phyloP scores from a whole-genome alignment of 495 filamentous ascomycete genomes.

The Lasiosphaeris hirsuta region DNA sequence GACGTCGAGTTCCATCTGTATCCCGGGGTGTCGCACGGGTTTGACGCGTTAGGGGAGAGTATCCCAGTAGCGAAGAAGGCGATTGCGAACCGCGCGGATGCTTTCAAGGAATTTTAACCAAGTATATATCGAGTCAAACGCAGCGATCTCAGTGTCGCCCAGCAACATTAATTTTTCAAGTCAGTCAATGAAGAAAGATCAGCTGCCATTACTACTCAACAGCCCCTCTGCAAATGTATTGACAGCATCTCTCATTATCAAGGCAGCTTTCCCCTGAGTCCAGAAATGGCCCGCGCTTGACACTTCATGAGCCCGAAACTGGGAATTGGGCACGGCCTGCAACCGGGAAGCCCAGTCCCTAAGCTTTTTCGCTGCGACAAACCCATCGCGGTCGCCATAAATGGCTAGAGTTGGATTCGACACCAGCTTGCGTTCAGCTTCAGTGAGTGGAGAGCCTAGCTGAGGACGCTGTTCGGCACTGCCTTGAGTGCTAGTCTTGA shows the following conservation, averaged over 20 bases:
- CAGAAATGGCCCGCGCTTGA: slow-evolving; percentile 80
- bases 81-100: slow-evolving; percentile 14
- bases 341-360: slow-evolving; percentile 66
- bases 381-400: slow-evolving; percentile 76
- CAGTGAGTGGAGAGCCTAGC: not conserved
- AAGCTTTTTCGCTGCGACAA: slow-evolving; percentile 67
- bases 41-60: slow-evolving; percentile 26
- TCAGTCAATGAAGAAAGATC: not conserved
- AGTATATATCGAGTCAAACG: not conserved
- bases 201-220: slow-evolving; percentile 2
- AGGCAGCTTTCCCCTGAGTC: slow-evolving; percentile 61
- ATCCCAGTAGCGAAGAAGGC: slow-evolving; percentile 14
- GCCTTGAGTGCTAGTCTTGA: not conserved
- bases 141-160: not conserved
- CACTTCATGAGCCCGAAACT: slow-evolving; percentile 57
- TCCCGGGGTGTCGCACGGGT: slow-evolving; percentile 47
- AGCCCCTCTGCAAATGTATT: slow-evolving; percentile 17
- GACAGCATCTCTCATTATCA: slow-evolving; percentile 43
- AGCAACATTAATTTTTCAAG: too few relatives aligned
- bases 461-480: not conserved
- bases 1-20: slow-evolving; percentile 51
- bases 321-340: slow-evolving; percentile 29
- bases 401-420: slow-evolving; percentile 63
- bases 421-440: slow-evolving; percentile 52
- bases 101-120: slow-evolving; percentile 14